Conservation (phyloP, 805 yeast species). For the Lipomyces mesembrius region DNA sequence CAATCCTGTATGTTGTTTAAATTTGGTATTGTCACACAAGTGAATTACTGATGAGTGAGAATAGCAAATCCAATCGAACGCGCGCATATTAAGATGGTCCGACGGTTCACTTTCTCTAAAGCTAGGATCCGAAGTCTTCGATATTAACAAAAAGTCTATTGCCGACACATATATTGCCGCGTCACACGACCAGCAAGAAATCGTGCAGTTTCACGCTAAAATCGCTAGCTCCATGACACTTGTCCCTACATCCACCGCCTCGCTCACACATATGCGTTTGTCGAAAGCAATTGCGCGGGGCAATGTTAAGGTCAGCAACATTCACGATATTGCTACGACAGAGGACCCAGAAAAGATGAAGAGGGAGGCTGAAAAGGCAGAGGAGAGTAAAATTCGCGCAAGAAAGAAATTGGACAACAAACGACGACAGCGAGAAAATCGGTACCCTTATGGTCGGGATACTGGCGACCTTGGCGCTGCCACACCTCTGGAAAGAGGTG, state of each 20-base stretch:
- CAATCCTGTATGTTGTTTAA: conserved; percentile 46
- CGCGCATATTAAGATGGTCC: conserved; percentile 90
- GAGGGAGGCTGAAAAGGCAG: conserved; percentile 51
- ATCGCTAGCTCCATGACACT: conserved; percentile 70
- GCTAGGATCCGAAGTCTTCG: conserved; percentile 86
- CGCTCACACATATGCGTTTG: conserved; percentile 78
- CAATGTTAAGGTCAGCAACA: conserved; percentile 46
- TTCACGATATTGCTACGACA: conserved; percentile 45
- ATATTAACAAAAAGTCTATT: conserved; percentile 65
- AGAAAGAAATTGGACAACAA: conserved; percentile 49
- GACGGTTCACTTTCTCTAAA: conserved; percentile 88
- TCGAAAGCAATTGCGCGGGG: conserved; percentile 53
- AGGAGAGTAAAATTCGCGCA: conserved; percentile 47
- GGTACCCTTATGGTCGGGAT: conserved; percentile 20
- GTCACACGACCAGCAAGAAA: conserved; percentile 71
- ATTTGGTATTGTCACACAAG: neutral
- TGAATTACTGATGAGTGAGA: neutral
- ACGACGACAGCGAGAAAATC: conserved; percentile 23
- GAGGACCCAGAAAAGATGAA: conserved; percentile 54
- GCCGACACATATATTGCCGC: conserved; percentile 74
- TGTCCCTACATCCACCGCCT: conserved; percentile 87
- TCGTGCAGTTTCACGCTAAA: conserved; percentile 69
- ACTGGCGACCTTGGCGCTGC: conserved; percentile 14
- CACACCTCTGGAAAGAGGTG: conserved; percentile 13
- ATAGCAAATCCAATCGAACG: conserved; percentile 70